Evolutionary conservation across 345 rosid species (phyloP).

Genomic region (Populus nigra): DNA sequence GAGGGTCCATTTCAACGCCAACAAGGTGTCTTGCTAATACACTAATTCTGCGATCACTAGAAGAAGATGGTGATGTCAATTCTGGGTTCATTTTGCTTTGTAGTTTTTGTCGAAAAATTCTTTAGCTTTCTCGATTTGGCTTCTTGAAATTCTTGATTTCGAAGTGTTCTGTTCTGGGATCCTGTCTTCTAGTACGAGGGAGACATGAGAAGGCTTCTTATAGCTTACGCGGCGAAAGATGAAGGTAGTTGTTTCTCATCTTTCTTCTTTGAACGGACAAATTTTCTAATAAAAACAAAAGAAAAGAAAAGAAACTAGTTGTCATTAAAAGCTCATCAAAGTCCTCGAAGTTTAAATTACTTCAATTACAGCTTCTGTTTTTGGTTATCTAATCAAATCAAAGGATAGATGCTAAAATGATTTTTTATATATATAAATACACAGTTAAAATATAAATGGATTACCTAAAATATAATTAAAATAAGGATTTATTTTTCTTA

Average conservation of each 20-base stretch:
- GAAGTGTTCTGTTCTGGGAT: not conserved
- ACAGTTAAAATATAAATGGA: no score
- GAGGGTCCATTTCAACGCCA: not conserved
- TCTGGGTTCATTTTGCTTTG: not conserved
- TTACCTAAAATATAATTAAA: no score
- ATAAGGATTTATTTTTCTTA: no score
- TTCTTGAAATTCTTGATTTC: not conserved
- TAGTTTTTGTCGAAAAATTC: not conserved
- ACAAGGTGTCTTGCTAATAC: constrained; percentile 24
- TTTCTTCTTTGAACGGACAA: not conserved
- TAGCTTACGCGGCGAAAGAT: not conserved
- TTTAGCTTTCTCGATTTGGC: not conserved
- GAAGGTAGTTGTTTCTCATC: not conserved
- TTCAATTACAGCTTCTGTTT: no score
- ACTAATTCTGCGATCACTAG: constrained; percentile 21
- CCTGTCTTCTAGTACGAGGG: not conserved
- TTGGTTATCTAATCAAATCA: no score
- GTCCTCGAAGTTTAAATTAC: no score
- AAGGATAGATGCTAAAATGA: no score
- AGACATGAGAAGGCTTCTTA: not conserved
- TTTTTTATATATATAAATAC: no score
- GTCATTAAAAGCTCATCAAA: no score
- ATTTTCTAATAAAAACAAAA: not conserved
- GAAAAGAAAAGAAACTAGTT: no score
- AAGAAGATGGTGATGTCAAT: not conserved